phyloP scores from a whole-genome alignment of 1,139 yeast genomes.

The Zhuliangozyma blackwelliae region DNA sequence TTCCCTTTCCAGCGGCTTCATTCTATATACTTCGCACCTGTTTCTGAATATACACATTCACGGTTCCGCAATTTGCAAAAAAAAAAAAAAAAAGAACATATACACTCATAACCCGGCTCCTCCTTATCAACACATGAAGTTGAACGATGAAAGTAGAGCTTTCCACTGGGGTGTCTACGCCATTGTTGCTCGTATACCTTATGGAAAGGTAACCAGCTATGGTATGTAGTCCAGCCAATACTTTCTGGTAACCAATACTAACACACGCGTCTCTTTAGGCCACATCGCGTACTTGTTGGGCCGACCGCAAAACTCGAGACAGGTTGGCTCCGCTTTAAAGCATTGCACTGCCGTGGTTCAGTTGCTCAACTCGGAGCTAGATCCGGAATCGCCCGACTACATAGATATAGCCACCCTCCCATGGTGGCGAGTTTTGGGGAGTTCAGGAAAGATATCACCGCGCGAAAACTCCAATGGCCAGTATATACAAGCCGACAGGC shows the following conservation, averaged over 20 bases:
- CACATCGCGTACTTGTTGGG: conserved; percentile 64
- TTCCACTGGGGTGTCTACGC: conserved; percentile 62
- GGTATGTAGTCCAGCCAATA: conserved; percentile 32
- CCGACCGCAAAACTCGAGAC: conserved; percentile 65
- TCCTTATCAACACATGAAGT: conserved; percentile 3
- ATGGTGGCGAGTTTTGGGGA: conserved; percentile 76
- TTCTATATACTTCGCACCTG: no score
- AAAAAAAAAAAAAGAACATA: no score
- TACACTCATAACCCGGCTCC: no score
- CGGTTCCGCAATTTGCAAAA: no score
- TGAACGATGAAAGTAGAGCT: conserved; percentile 48
- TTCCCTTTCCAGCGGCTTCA: no score
- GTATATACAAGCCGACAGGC: conserved; percentile 40
- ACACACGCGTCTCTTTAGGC: conserved; percentile 28
- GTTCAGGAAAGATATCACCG: conserved; percentile 59
- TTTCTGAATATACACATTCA: no score
- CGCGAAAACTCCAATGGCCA: conserved; percentile 44
- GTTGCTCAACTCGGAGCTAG: conserved; percentile 18
- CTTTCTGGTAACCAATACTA: not conserved
- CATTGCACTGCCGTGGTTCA: conserved; percentile 23
- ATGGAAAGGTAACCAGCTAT: conserved; percentile 65
- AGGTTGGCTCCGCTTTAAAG: conserved; percentile 69
- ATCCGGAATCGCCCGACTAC: conserved; percentile 13
- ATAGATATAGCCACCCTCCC: conserved; percentile 45
- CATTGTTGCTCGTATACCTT: conserved; percentile 51